Percentiles rank a stretch among this genome's conserved stretches.
These are phyloP conservation scores for Brassica cretica DNA, from an alignment of 345 rosid species.

Conservation along the genomic window DNA sequence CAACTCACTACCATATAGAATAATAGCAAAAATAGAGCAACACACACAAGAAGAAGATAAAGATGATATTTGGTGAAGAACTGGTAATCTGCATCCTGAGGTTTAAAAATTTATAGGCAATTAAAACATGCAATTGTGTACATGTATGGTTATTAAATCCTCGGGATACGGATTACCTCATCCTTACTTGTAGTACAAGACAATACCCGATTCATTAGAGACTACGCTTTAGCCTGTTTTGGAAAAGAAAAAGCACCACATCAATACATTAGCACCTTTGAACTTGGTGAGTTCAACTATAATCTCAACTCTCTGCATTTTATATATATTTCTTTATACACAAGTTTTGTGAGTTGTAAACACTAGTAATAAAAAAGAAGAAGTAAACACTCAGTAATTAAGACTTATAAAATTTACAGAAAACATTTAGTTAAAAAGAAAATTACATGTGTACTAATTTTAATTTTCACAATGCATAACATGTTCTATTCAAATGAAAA, in stretches of 20 bases:
- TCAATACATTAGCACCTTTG: neutral
- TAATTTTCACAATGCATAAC: neutral
- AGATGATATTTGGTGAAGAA: slow-evolving; percentile 27
- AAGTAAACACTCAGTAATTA: neutral
- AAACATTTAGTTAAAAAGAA: neutral
- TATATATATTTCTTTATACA: neutral
- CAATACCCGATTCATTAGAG: neutral
- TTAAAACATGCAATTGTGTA: neutral
- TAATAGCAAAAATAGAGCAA: neutral
- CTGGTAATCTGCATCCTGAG: slow-evolving; percentile 44
- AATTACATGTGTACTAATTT: neutral
- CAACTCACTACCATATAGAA: neutral
- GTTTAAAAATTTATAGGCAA: slow-evolving; percentile 25
- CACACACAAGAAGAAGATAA: neutral
- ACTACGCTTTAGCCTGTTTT: neutral
- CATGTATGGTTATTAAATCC: slow-evolving; percentile 17
- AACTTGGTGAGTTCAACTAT: slow-evolving; percentile 9
- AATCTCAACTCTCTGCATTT: neutral
- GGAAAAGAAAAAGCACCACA: slow-evolving; percentile 9
- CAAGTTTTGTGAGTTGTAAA: too few species aligned
- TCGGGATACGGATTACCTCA: slow-evolving; percentile 42
- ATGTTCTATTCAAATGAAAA: neutral
- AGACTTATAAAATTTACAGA: neutral
- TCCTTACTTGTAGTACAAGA: slow-evolving; percentile 20
- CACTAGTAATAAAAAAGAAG: neutral